phyloP scores from a whole-genome alignment of 305 asterid genomes.

The Nicotiana rustica region DNA sequence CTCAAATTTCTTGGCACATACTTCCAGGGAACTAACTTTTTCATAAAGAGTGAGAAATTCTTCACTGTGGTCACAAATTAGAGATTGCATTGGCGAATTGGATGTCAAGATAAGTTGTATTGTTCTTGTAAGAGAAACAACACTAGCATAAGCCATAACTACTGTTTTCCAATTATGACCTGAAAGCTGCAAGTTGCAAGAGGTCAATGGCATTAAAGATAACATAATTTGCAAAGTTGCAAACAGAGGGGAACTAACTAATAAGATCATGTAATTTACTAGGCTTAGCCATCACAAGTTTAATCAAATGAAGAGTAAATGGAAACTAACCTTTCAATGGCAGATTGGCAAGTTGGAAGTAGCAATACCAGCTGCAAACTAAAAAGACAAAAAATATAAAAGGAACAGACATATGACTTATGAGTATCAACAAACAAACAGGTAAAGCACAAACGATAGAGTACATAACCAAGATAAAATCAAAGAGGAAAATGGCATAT shows the following conservation, averaged over 20 bases:
- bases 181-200: neutral
- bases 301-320: neutral
- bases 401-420: too few species aligned
- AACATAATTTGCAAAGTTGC: neutral
- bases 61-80: neutral
- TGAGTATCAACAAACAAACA: too few species aligned
- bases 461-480: too few species aligned
- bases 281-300: neutral
- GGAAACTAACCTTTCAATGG: neutral
- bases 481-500: too few species aligned
- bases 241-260: neutral
- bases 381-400: too few species aligned
- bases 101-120: neutral
- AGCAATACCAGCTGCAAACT: neutral
- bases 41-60: neutral
- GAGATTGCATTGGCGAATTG: neutral
- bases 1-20: neutral
- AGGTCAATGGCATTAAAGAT: neutral
- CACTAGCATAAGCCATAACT: neutral
- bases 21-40: neutral
- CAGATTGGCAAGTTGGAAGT: neutral
- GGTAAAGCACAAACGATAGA: too few species aligned
- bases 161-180: too few species aligned
- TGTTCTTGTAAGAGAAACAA: slow-evolving; percentile 3
- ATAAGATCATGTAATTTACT: neutral